Evolutionary conservation across 495 filamentous ascomycete genomes (phyloP), one percentile per base, ranked within the genome.

Genomic region (Penicillium parvum): DNA sequence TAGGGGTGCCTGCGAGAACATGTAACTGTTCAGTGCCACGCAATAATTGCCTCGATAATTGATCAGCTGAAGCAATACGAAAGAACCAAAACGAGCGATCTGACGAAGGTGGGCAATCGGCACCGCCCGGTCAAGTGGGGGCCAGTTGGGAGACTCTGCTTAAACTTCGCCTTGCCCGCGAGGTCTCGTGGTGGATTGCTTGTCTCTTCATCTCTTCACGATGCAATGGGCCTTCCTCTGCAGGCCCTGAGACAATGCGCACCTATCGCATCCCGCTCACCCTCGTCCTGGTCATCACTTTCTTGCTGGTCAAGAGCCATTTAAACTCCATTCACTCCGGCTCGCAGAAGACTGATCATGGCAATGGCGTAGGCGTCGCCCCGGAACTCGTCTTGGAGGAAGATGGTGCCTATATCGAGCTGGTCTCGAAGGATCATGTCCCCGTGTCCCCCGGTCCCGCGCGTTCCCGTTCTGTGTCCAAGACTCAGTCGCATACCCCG

Each of bases 381-480:
- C 23, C 33, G 3, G 37, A 49, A 28, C 45, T 40, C 10, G 33
- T 47, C 7, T 18, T 50, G 14, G 32, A 47, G 14, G 36, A 46
- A 19, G 53, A 27, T 3, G 47, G 45, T 30, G 44, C 49, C 5
- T 50, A 51, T 46, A 60, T 60, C 43, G 56, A 60, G 53, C 53
- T 57, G 50, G 56, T 60, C 53, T 57, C 56, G 40, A 37, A 32
- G 5, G 26, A 34, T 40, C 37, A 32, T 18, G 15, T 14, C 2
- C 3, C 18, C 10, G 1, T 37, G 19, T 7, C 38, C 17, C 5
- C 18, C n/a, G 14, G 16, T 20, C 18, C 23, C 19, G 12, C 6
- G 4, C 23, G 12, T 12, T 41, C 20, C 15, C 22, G 23, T 3
- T 32, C 29, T 33, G 39, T 20, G 22, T 5, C 29, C 5, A 15